Base-by-base conservation (phyloP, 345 rosid species). In the Arabis hirsuta region DNA sequence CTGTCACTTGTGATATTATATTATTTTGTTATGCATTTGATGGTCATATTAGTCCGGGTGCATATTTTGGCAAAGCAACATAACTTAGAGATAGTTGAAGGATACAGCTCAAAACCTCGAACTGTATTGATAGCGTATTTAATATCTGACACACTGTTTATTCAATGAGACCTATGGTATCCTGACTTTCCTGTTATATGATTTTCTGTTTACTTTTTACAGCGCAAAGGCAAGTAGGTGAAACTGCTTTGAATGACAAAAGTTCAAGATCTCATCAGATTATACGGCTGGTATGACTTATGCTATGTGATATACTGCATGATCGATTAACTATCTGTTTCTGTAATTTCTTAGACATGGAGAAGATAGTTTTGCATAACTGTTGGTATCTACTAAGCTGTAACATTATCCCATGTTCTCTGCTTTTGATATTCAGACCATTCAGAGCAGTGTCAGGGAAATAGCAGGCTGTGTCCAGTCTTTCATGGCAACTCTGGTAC, bases 221-320 rank as follows among this genome's bases (percentile, higher is more conserved):
- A 94, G 98, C 91, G 54, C 96, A 94, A 80, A 82, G 98, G 82
- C 96, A 94, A 80, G 94, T 94, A 31, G 97, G 98, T 62, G 97
- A 94, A 84, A 94, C 98, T 55, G 79, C 91, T 73, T 67, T 94
- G 53, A 94, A 94, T 67, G 97, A 94, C 72, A 86, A 89, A 74
- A 94, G 97, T 82, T 94, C 98, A 65, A 85, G 97, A 79, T 94
- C 98, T 39, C 98, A 94, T 85, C 98, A 91, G 82, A 94, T 94
- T 70, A 89, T 91, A 73, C 82, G 96, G 84, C 86, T 94, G 89
- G 98, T 94, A 82, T 83, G 72, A 55, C 10, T 26, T 62, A 12
- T 69, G 36, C 61, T 29, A 24, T 52, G 11, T 24, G 42, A 69
- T 69, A 16, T 57, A 47, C 62, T 47, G n/a, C 55, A 62, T 64